Base-by-base conservation (phyloP, 2,329 filamentous ascomycete genomes). In the Scytalidium lignicola region DNA sequence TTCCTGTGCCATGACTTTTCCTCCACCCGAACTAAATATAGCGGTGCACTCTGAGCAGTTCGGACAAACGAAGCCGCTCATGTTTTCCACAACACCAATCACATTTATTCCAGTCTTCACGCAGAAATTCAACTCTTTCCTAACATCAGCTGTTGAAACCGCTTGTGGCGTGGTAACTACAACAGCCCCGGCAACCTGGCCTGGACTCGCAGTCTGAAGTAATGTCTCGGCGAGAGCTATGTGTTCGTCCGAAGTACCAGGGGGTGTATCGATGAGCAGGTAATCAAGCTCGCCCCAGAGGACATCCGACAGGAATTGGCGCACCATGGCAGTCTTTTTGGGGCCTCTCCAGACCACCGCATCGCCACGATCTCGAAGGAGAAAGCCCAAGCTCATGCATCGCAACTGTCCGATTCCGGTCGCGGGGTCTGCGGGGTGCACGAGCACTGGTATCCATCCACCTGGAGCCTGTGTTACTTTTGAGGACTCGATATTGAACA, bases 261-360 rank as follows among this genome's bases (percentile, higher is more conserved):
- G 93, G 12, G 93, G 93, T 2, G 93, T 99, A 68, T 99, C 93
- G 62, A 99, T 89, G 51, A 99, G 79, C 0, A 99, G 76, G 64
- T 89, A 97, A 66, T 97, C 92, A n/a, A 89, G 81, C 20, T 85
- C 79, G 47, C 82, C 79, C 93, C 93, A 97, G 23, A 89, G 76
- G 3, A 96, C 91, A 63, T 96, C 91, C 1, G 88, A 86, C 22
- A 99, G 75, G 65, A 99, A 99, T 67, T 99, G 93, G 39, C 91
- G 83, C 51, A 99, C 90, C 93, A 99, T 99, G 45, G 93, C 93
- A 3, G 93, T 99, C 73, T 99, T 99, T 71, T 99, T 99, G 2
- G 93, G 93, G 0, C 93, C 93, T 47, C 93, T 82, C 93, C 93
- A 99, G 37, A 99, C 93, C 0, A 99, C 91, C 0, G 93, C 92